phyloP scores from a whole-genome alignment of 208 protist species.

The Leishmania gerbilli region DNA sequence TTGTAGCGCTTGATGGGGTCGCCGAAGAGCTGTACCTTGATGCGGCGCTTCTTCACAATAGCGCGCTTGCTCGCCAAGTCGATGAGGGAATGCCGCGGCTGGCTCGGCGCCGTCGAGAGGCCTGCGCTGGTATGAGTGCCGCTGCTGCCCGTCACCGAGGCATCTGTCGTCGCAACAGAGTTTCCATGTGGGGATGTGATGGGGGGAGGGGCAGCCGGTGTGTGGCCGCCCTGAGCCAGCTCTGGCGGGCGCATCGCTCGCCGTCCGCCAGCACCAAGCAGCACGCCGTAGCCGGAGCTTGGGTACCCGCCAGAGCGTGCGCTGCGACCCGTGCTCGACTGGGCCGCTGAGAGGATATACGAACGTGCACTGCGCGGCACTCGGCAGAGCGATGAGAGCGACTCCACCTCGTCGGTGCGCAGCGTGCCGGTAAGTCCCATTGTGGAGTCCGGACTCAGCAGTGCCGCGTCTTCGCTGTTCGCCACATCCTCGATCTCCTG shows the following conservation, averaged over 20 bases:
- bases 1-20: conserved; percentile 84
- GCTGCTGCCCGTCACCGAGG: background rate
- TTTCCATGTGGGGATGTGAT: background rate
- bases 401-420: background rate
- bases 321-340: conserved; percentile 13
- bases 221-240: conserved; percentile 3
- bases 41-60: conserved; percentile 43
- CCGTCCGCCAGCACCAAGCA: conserved; percentile 75
- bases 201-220: conserved; percentile 6
- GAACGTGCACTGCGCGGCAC: conserved; percentile 10
- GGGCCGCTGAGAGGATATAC: conserved; percentile 11
- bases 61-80: conserved; percentile 57
- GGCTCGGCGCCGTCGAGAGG: background rate
- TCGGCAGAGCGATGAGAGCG: conserved; percentile 15
- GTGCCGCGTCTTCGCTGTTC: background rate
- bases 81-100: conserved; percentile 38
- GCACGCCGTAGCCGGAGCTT: conserved; percentile 69
- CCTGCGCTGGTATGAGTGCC: background rate
- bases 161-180: background rate
- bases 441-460: background rate
- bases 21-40: conserved; percentile 86
- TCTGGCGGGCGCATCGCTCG: conserved; percentile 77
- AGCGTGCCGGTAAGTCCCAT: conserved; percentile 12
- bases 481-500: conserved; percentile 57
- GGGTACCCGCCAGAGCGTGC: conserved; percentile 9